These are phyloP conservation scores for Gilbertella persicaria DNA, from an alignment of 371 early-diverging fungal genomes.

Conservation along the genomic window DNA sequence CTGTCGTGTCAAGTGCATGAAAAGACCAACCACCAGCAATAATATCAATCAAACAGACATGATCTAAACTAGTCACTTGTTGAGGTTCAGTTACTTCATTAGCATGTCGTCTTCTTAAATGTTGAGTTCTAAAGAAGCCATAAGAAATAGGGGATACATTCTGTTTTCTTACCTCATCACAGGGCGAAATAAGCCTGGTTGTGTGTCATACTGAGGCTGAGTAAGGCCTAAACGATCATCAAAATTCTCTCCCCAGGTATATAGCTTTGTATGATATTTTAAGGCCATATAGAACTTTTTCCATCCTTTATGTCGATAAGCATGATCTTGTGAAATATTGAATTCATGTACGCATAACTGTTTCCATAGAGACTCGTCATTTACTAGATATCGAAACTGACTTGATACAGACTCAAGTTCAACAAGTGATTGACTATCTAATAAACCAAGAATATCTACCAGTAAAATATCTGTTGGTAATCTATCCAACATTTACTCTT, in stretches of 20 bases:
- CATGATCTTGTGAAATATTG: slow-evolving; percentile 33
- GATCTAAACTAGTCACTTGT: slow-evolving; percentile 25
- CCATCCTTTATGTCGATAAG: slow-evolving; percentile 43
- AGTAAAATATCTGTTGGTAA: slow-evolving; percentile 22
- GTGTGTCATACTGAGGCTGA: not conserved
- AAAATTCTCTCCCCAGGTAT: slow-evolving; percentile 45
- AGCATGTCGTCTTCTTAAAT: not conserved
- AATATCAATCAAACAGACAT: slow-evolving; percentile 45
- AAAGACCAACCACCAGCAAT: slow-evolving; percentile 52
- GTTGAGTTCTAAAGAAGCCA: no score
- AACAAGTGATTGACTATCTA: slow-evolving; percentile 23
- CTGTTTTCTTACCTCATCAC: not conserved
- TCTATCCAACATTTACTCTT: slow-evolving; percentile 12
- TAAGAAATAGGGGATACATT: no score
- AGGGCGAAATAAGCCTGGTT: not conserved
- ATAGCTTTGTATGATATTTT: slow-evolving; percentile 28
- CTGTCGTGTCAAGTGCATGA: slow-evolving; percentile 44
- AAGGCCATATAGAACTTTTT: slow-evolving; percentile 36
- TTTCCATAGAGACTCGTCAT: slow-evolving; percentile 47
- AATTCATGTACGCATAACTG: slow-evolving; percentile 35
- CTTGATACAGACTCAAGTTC: slow-evolving; percentile 9
- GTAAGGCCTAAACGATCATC: slow-evolving; percentile 32
- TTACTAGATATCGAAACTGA: slow-evolving; percentile 22
- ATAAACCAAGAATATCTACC: slow-evolving; percentile 22
- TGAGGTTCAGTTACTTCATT: slow-evolving; percentile 22